These are phyloP conservation scores for Aspergillus cavernicola DNA, from an alignment of 495 filamentous ascomycete species.

Conservation along the genomic window DNA sequence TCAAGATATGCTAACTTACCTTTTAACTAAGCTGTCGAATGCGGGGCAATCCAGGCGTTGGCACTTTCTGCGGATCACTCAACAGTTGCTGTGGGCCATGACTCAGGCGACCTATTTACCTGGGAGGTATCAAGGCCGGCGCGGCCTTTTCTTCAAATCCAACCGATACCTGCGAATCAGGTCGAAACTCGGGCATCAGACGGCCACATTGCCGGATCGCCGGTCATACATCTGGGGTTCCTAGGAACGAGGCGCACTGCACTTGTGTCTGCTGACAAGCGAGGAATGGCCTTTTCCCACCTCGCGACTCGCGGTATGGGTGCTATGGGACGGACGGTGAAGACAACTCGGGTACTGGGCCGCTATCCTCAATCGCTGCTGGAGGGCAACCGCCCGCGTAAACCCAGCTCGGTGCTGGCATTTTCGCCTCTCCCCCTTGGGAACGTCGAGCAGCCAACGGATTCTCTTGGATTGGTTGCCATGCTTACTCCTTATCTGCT, in stretches of 20 bases:
- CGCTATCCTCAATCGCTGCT: slow-evolving; percentile 69
- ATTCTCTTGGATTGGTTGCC: slow-evolving; percentile 86
- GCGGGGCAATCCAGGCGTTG: slow-evolving; percentile 79
- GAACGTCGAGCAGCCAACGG: slow-evolving; percentile 83
- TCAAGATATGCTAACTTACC: neutral
- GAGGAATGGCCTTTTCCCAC: slow-evolving; percentile 97
- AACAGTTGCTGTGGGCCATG: slow-evolving; percentile 86
- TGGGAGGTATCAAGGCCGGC: slow-evolving; percentile 85
- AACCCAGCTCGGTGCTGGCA: slow-evolving; percentile 91
- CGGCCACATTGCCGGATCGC: slow-evolving; percentile 74
- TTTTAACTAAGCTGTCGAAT: slow-evolving; percentile 68
- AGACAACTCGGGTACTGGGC: slow-evolving; percentile 84
- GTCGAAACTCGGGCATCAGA: slow-evolving; percentile 64
- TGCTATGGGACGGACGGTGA: slow-evolving; percentile 77
- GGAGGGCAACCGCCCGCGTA: slow-evolving; percentile 62
- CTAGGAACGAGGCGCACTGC: slow-evolving; percentile 94
- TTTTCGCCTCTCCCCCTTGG: slow-evolving; percentile 89
- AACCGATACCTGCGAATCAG: slow-evolving; percentile 64
- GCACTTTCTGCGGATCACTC: slow-evolving; percentile 92
- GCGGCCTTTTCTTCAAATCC: slow-evolving; percentile 84
- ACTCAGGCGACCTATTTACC: slow-evolving; percentile 88
- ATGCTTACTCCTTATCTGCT: slow-evolving; percentile 94
- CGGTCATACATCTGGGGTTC: slow-evolving; percentile 87
- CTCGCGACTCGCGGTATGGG: slow-evolving; percentile 89
- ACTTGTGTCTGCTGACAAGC: slow-evolving; percentile 93